Evolutionary conservation across 768 basidiomycete species (phyloP), one percentile per base, ranked within the genome.

Genomic region (Pulveroboletus frians): DNA sequence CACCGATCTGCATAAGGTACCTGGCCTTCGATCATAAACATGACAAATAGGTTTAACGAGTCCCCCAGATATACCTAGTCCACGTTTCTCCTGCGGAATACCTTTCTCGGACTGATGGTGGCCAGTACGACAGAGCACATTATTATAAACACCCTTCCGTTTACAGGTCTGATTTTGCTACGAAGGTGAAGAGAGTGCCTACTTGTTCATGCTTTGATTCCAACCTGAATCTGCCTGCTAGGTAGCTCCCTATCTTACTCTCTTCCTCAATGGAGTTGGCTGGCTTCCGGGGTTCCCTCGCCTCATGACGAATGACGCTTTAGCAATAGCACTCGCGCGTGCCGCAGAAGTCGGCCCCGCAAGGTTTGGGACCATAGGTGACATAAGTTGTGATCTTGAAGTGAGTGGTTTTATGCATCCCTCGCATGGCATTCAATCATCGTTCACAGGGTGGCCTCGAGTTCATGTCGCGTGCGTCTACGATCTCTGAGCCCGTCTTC

Each of bases 371-470:
- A 85, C 80, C 46, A 77, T 96, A 20, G 90, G 88, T 2, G 93
- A 96, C 61, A 86, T 96, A 32, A 91, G 82, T 53, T 95, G 92
- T 61, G 93, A 96, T 61, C 73, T 91, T n/a, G 77, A 80, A 62
- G 88, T 84, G 46, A 17, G 73, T 53, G 13, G 9, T 35, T 26
- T 27, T n/a, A n/a, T 3, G 29, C 6, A 6, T 29, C 26, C 11
- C 26, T 26, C 9, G 2, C 5, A 6, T 9, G 5, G 44, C 11
- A 15, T 54, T 31, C 15, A 20, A 43, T 48, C 17, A n/a, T 47
- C 31, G 20, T 42, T 10, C 32, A 4, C 46, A 88, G 82, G 93
- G 93, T 32, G 90, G 88, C 14, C 76, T 96, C 21, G 82, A 94
- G 67, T 94, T 95, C 65, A 72, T 93, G 41, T 75, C 81, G 8